A percentile compares a stretch with the other conserved stretches of the same genome.
Evolutionary conservation across 768 basidiomycete genomes (phyloP).

Genomic region (Russula sp.): DNA sequence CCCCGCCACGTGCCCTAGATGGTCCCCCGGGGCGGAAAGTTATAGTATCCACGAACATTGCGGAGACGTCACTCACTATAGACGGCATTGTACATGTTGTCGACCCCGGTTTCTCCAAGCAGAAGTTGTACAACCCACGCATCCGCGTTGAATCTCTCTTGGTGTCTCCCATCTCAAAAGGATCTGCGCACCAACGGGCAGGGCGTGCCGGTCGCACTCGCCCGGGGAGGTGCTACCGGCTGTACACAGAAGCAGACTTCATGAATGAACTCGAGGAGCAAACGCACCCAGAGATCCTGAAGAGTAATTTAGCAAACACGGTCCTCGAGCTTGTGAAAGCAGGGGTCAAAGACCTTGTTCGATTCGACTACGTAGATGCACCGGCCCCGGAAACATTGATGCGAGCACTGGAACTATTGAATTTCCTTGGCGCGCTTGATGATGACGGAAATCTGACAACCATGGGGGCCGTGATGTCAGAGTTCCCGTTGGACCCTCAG

Average conservation of each 20-base stretch:
- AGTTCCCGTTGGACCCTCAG: conserved; percentile 98
- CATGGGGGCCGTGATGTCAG: conserved; percentile 89
- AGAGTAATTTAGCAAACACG: conserved; percentile 89
- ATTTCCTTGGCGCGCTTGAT: conserved; percentile 87
- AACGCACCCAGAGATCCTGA: conserved; percentile 91
- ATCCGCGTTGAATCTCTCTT: conserved; percentile 92
- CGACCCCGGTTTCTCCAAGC: conserved; percentile 95
- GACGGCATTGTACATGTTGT: conserved; percentile 99
- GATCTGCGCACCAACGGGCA: conserved; percentile 91
- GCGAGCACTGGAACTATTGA: conserved; percentile 91
- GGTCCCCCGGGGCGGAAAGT: conserved; percentile 90
- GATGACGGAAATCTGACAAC: conserved; percentile 89
- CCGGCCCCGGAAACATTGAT: conserved; percentile 97
- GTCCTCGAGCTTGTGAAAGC: conserved; percentile 92
- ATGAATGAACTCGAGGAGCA: conserved; percentile 95
- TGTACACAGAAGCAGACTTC: conserved; percentile 97
- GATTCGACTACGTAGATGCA: conserved; percentile 86
- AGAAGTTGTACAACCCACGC: conserved; percentile 96
- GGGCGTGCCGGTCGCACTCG: conserved; percentile 95
- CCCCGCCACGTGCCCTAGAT: conserved; percentile 48
- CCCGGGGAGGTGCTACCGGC: conserved; percentile 93
- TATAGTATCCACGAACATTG: conserved; percentile 94
- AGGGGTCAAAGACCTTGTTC: conserved; percentile 88
- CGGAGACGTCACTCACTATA: conserved; percentile 95
- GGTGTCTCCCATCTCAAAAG: conserved; percentile 94